Evolutionary conservation across 495 filamentous ascomycete genomes (phyloP), one percentile per base, ranked within the genome.

Genomic region (Neurospora intermedia): DNA sequence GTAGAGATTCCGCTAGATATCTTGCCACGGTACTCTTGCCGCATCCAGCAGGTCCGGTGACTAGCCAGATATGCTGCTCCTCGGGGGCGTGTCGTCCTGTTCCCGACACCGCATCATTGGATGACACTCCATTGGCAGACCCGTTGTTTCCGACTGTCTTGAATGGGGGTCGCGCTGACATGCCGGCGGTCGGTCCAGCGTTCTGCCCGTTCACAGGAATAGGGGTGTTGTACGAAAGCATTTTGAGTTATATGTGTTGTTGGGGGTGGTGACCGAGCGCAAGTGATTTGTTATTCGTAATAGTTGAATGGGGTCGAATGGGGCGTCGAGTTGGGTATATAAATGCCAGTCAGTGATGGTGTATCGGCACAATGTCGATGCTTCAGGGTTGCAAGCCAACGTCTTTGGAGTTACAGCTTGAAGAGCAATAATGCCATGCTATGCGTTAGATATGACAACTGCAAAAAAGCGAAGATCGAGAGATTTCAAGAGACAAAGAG

Each of bases 31-130:
- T 97, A 77, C 91, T 96, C 84, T 99, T 99, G 48, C 96, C 96
- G 77, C 94, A 97, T 16, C 96, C 96, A 20, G 96, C 94, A 18
- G 96, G 96, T 8, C 96, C 96, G 0, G 96, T 97, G n/a, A 99
- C 93, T 75, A 98, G 89, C 91, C 93, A 97, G 81, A 99, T 97
- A 80, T 98, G 94, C 75, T 92, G 92, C 74, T 89, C 81, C 72
- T 79, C 79, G 43, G 78, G 72, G 9, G 73, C 70, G 40, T 71
- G 41, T 62, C 80, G 75, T 46, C 78, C 75, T 38, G 75, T 76
- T 42, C 70, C 71, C 38, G 71, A 75, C 23, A 79, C 69, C 48
- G 79, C 74, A 11, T 74, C 78, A 54, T 78, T 78, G 69, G 80
- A 75, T 23, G 80, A 73, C 54, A 70, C 74, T 38, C 76, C 74